Percentiles rank a stretch among this genome's conserved stretches.
Conservation (phyloP, 805 yeast species). For the Spathaspora boniae region DNA sequence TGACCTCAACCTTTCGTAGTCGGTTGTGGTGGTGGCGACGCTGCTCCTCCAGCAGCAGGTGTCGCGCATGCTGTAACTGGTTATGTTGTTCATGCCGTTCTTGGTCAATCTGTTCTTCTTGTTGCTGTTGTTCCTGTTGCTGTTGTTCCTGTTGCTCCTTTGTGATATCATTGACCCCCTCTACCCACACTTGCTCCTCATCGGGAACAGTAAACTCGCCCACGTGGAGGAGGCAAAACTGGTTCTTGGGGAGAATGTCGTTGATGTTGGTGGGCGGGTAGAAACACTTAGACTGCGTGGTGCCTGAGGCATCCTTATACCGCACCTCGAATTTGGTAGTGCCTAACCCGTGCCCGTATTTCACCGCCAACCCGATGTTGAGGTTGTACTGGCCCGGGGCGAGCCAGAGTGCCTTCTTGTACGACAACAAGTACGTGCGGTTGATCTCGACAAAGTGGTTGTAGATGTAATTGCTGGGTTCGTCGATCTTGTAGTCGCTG, state of each 20-base stretch:
- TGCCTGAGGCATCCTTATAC: constrained; percentile 23
- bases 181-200: too few species aligned
- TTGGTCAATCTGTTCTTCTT: constrained; percentile 1
- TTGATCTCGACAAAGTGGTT: constrained; percentile 47
- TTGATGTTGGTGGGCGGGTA: constrained; percentile 57
- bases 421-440: constrained; percentile 47
- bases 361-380: constrained; percentile 50
- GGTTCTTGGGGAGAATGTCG: constrained; percentile 53
- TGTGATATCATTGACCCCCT: too few species aligned
- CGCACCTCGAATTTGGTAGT: constrained; percentile 52
- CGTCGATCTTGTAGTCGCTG: constrained; percentile 42
- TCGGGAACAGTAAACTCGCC: constrained; percentile 44
- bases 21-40: constrained; percentile 16
- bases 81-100: constrained; percentile 4
- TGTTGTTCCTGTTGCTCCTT: constrained; percentile 1
- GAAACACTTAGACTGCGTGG: constrained; percentile 33
- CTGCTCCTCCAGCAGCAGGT: too few species aligned
- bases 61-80: constrained; percentile 2
- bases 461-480: constrained; percentile 42
- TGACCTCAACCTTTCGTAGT: constrained; percentile 36
- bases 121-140: constrained; percentile 1
- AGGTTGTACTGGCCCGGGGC: constrained; percentile 50
- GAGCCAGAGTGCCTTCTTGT: constrained; percentile 42
- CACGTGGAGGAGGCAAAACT: constrained; percentile 47
- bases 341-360: constrained; percentile 54